Conservation (phyloP, 768 basidiomycete genomes). For the Lactifluus echinatus region DNA sequence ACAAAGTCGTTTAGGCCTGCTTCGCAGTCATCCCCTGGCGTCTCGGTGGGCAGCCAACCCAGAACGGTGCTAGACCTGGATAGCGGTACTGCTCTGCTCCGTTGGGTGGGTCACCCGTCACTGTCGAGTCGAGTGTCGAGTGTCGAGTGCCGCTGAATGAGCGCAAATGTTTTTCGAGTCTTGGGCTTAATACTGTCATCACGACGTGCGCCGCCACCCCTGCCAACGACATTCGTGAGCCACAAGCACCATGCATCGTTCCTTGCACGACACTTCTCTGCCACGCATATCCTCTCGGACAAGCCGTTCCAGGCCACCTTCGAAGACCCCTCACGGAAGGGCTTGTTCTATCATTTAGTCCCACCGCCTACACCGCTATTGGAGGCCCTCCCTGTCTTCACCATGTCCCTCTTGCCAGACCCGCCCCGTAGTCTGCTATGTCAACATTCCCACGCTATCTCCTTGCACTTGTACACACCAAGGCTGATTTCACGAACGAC, state of each 20-base stretch:
- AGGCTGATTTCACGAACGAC: no score
- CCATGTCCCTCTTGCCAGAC: constrained; percentile 14
- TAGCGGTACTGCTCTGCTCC: background rate
- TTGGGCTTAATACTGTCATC: background rate
- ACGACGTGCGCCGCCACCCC: background rate
- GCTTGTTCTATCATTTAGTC: constrained; percentile 19
- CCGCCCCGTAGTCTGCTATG: constrained; percentile 1
- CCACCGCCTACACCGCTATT: constrained; percentile 10
- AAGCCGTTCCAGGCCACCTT: constrained; percentile 5
- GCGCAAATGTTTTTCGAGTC: constrained; percentile 8
- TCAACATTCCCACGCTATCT: background rate
- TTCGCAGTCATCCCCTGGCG: constrained; percentile 27
- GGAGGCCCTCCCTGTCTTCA: constrained; percentile 13
- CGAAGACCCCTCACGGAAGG: constrained; percentile 15
- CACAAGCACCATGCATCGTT: background rate
- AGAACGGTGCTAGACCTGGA: constrained; percentile 15
- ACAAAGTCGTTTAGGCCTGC: constrained; percentile 62
- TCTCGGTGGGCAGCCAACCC: constrained; percentile 20
- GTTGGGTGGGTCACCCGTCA: no score
- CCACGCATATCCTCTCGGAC: background rate
- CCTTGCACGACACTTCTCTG: background rate
- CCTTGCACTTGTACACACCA: no score
- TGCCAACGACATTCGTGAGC: background rate
- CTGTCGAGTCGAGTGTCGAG: background rate
- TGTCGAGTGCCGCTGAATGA: background rate